Evolutionary conservation across 768 basidiomycete species (phyloP).

Genomic region (Mycena filopes): DNA sequence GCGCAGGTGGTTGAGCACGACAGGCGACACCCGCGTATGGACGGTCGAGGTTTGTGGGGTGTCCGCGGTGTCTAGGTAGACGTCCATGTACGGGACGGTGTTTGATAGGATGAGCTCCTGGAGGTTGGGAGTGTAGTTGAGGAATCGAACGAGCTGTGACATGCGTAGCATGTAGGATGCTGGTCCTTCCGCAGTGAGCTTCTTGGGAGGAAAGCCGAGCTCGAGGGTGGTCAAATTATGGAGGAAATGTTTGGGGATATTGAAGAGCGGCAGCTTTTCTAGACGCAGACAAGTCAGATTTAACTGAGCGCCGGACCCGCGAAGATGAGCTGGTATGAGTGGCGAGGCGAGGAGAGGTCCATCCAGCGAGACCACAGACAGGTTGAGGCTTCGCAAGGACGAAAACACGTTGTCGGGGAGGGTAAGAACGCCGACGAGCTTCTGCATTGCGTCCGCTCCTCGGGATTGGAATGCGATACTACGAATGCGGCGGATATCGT

Average conservation of each 20-base stretch:
- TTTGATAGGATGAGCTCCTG: conserved; percentile 55
- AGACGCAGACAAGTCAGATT: conserved; percentile 50
- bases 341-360: conserved; percentile 5
- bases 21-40: conserved; percentile 33
- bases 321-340: conserved; percentile 15
- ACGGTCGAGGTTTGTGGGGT: not conserved
- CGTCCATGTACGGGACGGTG: conserved; percentile 54
- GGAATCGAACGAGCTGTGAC: conserved; percentile 50
- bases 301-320: conserved; percentile 21
- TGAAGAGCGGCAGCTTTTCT: conserved; percentile 52
- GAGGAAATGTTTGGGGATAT: conserved; percentile 49
- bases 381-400: conserved; percentile 39
- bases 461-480: conserved; percentile 47
- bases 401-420: conserved; percentile 28
- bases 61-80: conserved; percentile 33
- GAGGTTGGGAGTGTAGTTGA: conserved; percentile 51
- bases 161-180: conserved; percentile 49
- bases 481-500: conserved; percentile 42
- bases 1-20: conserved; percentile 52
- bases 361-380: conserved; percentile 30
- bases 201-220: conserved; percentile 50
- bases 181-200: conserved; percentile 27
- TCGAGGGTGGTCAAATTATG: conserved; percentile 54
- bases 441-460: conserved; percentile 36
- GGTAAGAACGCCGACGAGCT: conserved; percentile 35